phyloP scores from a whole-genome alignment of 2,329 filamentous ascomycete species.

The Dichotomopilus funicola region DNA sequence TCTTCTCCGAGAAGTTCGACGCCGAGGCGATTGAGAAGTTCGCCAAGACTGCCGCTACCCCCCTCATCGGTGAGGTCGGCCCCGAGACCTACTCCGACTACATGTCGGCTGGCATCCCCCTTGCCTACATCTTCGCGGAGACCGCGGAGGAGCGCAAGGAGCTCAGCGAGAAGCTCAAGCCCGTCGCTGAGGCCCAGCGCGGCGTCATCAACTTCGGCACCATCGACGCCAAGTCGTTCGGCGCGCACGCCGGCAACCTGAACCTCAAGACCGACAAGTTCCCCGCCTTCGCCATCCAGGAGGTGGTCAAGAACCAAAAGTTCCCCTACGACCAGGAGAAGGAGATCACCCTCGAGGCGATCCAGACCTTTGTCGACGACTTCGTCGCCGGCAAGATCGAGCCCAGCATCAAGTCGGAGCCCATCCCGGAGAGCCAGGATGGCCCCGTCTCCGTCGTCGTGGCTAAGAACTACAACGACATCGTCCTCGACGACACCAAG shows the following conservation, averaged over 20 bases:
- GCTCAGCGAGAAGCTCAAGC: constrained; percentile 71
- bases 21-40: constrained; percentile 74
- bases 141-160: constrained; percentile 79
- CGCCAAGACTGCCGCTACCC: constrained; percentile 76
- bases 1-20: constrained; percentile 76
- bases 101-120: constrained; percentile 85
- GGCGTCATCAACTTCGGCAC: constrained; percentile 96
- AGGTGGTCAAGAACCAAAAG: constrained; percentile 92
- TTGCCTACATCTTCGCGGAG: constrained; percentile 97
- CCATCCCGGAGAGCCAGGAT: constrained; percentile 88
- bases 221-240: constrained; percentile 90
- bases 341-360: constrained; percentile 63
- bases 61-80: constrained; percentile 90
- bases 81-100: constrained; percentile 94
- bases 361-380: constrained; percentile 78
- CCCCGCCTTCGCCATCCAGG: constrained; percentile 96
- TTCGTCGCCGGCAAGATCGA: constrained; percentile 83
- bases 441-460: constrained; percentile 83
- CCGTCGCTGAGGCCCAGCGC: constrained; percentile 84
- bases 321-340: constrained; percentile 85
- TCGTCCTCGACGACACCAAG: constrained; percentile 91
- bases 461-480: constrained; percentile 84
- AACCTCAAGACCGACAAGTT: constrained; percentile 95
- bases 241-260: constrained; percentile 90
- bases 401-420: constrained; percentile 97